Conservation (phyloP, 148 eudicot species). For the Camellia granthamiana region DNA sequence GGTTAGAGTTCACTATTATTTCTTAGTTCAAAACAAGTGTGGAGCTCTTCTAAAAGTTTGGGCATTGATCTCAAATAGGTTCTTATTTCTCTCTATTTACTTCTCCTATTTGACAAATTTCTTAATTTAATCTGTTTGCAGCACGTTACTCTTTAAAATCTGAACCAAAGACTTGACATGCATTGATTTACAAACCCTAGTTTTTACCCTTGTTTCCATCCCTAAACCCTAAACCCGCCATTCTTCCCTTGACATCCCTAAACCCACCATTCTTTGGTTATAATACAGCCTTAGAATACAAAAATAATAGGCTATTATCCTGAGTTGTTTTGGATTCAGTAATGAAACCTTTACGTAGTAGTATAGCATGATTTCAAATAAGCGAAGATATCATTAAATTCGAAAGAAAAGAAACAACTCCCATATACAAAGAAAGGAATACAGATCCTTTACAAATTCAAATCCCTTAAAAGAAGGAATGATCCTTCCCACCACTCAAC, state of each 20-base stretch:
- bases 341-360: neutral
- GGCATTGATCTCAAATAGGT: neutral
- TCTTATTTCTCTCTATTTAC: neutral
- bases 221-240: neutral
- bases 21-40: neutral
- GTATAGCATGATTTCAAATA: neutral
- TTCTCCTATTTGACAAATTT: neutral
- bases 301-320: neutral
- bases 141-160: neutral
- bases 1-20: neutral
- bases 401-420: neutral
- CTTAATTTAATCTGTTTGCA: neutral
- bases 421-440: neutral
- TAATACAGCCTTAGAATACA: neutral
- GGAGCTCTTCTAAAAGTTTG: conserved; percentile 1
- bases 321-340: neutral
- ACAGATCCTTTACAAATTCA: neutral
- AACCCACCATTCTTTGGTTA: neutral
- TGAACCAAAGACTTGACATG: neutral
- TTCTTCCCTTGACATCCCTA: no score
- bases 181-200: neutral
- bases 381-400: neutral
- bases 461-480: neutral
- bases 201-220: neutral
- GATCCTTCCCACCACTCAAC: conserved; percentile 1